Evolutionary conservation across 768 basidiomycete species (phyloP).

Genomic region (Cystobasidium ongulense): DNA sequence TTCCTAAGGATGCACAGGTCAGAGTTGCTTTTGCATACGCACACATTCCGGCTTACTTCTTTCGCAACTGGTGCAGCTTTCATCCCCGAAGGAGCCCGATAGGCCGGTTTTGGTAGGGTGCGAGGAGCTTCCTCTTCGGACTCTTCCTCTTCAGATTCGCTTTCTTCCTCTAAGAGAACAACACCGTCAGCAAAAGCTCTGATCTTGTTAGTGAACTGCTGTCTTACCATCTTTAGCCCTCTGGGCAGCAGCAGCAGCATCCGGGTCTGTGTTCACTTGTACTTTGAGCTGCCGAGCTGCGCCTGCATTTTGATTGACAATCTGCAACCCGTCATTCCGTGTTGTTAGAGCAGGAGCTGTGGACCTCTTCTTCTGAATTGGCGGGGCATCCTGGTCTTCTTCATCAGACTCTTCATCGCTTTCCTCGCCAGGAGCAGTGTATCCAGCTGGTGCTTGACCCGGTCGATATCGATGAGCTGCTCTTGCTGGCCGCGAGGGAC

Average conservation of each 20-base stretch:
- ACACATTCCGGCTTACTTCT: not conserved
- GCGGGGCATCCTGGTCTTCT: not conserved
- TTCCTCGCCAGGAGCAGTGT: not conserved
- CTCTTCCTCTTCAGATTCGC: constrained; percentile 15
- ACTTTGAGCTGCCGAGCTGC: not conserved
- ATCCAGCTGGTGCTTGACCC: constrained; percentile 20
- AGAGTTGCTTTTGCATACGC: constrained; percentile 35
- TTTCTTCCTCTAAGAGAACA: constrained; percentile 9
- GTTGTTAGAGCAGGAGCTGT: not conserved
- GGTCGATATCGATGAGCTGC: constrained; percentile 27
- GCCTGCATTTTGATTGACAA: constrained; percentile 4
- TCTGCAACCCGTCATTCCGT: constrained; percentile 2
- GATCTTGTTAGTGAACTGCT: too few species aligned
- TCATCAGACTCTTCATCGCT: constrained; percentile 4
- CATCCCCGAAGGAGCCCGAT: not conserved
- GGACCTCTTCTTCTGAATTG: not conserved
- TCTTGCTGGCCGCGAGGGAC: not conserved
- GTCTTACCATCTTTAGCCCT: not conserved
- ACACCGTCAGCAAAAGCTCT: too few species aligned
- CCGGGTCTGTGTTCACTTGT: constrained; percentile 15
- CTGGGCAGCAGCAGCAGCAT: not conserved
- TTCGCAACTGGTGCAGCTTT: not conserved
- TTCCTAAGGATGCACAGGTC: constrained; percentile 39
- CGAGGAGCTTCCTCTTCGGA: constrained; percentile 5
- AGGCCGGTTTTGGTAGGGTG: not conserved